Evolutionary conservation across 306 rosid genomes (phyloP).

Genomic region (Morella rubra): DNA sequence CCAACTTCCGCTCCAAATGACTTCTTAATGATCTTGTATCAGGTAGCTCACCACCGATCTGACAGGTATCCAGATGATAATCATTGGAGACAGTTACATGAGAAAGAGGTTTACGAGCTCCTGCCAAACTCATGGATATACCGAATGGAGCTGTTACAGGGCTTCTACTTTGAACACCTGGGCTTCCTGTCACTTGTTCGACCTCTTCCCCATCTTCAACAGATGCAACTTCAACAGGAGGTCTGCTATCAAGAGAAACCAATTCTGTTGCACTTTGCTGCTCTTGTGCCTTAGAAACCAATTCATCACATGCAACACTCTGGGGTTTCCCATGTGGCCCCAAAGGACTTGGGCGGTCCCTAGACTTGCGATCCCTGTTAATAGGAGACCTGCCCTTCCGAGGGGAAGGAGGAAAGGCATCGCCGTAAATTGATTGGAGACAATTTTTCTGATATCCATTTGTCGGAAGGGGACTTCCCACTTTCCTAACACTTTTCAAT

Average conservation of each 20-base stretch:
- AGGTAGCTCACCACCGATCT: conserved; percentile 61
- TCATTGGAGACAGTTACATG: conserved; percentile 40
- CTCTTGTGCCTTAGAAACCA: conserved; percentile 56
- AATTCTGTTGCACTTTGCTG: conserved; percentile 91
- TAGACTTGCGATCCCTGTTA: conserved; percentile 40
- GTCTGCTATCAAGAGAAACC: conserved; percentile 92
- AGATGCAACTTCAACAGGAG: conserved; percentile 74
- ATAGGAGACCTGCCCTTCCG: conserved; percentile 51
- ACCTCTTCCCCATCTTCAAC: conserved; percentile 99
- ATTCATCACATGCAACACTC: conserved; percentile 40
- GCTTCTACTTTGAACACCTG: conserved; percentile 84
- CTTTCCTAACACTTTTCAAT: conserved; percentile 32
- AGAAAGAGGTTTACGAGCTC: conserved; percentile 52
- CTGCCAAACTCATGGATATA: conserved; percentile 49
- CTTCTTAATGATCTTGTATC: conserved; percentile 64
- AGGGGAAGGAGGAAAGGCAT: conserved; percentile 46
- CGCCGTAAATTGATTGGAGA: conserved; percentile 50
- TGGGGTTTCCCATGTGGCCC: conserved; percentile 64
- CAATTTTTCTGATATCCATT: conserved; percentile 46
- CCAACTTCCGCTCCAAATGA: conserved; percentile 72
- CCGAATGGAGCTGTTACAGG: conserved; percentile 98
- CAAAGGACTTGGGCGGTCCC: conserved; percentile 55
- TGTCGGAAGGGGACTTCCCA: conserved; percentile 35
- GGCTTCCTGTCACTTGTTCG: conserved; percentile 83
- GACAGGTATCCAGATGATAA: conserved; percentile 61